Percentiles rank a stretch among this genome's conserved stretches.
phyloP scores from a whole-genome alignment of 768 basidiomycete genomes.

The Trametes villosa region DNA sequence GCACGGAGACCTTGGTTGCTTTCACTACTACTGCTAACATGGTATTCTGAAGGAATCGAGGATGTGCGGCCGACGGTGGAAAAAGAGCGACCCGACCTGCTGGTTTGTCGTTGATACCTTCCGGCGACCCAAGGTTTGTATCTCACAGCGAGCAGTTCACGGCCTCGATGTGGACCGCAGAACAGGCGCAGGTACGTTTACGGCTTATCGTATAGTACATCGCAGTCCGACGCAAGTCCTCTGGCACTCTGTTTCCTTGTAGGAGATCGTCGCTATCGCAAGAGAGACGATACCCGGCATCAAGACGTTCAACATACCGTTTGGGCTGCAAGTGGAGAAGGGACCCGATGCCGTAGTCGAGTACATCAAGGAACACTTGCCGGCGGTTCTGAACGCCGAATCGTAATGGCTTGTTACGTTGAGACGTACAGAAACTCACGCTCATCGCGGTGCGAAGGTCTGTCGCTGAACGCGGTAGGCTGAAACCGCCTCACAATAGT shows the following conservation, averaged over 20 bases:
- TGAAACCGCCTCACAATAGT: too few species aligned
- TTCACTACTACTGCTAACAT: neutral
- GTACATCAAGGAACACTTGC: slow-evolving; percentile 24
- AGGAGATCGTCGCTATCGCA: slow-evolving; percentile 28
- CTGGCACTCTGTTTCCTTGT: neutral
- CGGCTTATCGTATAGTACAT: too few species aligned
- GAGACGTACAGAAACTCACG: neutral
- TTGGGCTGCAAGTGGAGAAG: slow-evolving; percentile 23
- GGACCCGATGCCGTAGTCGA: slow-evolving; percentile 27
- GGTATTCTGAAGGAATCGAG: slow-evolving; percentile 10
- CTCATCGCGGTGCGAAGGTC: too few species aligned
- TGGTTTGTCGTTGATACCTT: slow-evolving; percentile 10
- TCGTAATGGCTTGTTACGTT: neutral
- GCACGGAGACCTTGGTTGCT: too few species aligned
- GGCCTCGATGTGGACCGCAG: slow-evolving; percentile 29
- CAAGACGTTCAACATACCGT: slow-evolving; percentile 26
- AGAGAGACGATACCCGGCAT: slow-evolving; percentile 19
- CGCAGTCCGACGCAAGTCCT: too few species aligned
- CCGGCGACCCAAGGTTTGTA: too few species aligned
- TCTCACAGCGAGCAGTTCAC: slow-evolving; percentile 13
- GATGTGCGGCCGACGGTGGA: slow-evolving; percentile 18
- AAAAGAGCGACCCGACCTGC: slow-evolving; percentile 20
- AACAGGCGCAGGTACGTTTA: slow-evolving; percentile 21
- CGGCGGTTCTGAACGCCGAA: slow-evolving; percentile 12
- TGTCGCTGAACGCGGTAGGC: too few species aligned